Conservation (phyloP, 139 green algal genomes). For the Picochlorum sp. region DNA sequence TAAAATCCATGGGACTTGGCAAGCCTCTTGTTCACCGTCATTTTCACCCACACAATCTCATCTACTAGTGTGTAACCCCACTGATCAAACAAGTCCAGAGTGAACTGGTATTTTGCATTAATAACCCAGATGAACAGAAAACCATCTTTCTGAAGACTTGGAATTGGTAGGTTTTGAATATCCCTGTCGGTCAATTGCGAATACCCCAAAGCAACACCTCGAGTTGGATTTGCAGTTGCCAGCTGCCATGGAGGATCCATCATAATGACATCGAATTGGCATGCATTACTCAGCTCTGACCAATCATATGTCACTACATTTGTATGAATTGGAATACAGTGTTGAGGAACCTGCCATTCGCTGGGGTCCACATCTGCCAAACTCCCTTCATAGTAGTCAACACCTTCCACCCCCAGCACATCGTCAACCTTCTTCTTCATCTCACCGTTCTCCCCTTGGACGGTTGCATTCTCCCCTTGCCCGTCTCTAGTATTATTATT, state of each 20-base stretch:
- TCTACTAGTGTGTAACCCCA: constrained; percentile 92
- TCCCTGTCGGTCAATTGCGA: constrained; percentile 73
- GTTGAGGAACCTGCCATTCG: constrained; percentile 76
- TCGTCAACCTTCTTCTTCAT: constrained; percentile 6
- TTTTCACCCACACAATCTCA: constrained; percentile 93
- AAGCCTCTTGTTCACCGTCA: constrained; percentile 81
- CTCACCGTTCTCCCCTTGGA: not conserved
- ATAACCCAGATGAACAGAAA: constrained; percentile 94
- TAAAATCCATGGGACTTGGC: constrained; percentile 93
- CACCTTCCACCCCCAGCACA: constrained; percentile 31
- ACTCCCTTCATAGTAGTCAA: constrained; percentile 42
- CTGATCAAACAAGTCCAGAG: constrained; percentile 73
- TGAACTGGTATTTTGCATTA: constrained; percentile 89
- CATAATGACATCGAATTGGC: constrained; percentile 73
- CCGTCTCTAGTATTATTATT: not conserved
- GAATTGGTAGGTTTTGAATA: constrained; percentile 71
- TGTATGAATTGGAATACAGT: constrained; percentile 83
- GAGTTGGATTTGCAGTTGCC: constrained; percentile 84
- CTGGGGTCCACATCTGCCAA: constrained; percentile 66
- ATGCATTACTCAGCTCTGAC: constrained; percentile 26
- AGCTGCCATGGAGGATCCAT: constrained; percentile 95
- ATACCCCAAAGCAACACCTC: constrained; percentile 84
- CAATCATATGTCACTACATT: constrained; percentile 89
- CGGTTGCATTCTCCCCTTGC: not conserved
- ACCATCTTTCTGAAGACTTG: constrained; percentile 57